phyloP scores from a whole-genome alignment of 192 early-diverging fungal species.

The Coemansia sp. region DNA sequence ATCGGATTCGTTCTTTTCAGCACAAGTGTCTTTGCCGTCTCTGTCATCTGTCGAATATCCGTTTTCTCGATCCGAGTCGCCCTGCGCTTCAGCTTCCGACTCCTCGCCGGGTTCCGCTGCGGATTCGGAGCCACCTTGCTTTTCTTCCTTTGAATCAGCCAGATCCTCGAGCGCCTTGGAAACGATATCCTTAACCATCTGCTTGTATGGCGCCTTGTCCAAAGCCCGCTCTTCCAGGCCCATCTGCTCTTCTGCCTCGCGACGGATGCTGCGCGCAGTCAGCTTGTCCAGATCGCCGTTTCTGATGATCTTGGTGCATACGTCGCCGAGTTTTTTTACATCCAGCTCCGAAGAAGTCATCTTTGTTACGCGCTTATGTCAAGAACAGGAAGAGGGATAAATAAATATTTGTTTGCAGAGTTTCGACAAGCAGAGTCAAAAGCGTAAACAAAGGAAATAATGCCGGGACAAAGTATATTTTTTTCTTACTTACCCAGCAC shows the following conservation, averaged over 20 bases:
- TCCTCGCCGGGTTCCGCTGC: neutral
- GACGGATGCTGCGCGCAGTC: conserved; percentile 34
- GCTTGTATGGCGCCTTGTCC: conserved; percentile 32
- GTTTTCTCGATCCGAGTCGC: neutral
- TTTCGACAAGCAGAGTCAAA: neutral
- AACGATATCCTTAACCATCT: conserved; percentile 10
- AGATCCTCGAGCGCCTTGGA: conserved; percentile 6
- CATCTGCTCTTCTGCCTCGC: conserved; percentile 26
- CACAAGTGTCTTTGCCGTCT: neutral
- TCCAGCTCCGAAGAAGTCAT: conserved; percentile 3
- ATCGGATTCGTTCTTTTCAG: neutral
- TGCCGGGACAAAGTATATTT: neutral
- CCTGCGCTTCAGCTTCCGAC: neutral
- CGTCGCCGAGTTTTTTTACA: conserved; percentile 11
- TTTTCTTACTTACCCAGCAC: neutral
- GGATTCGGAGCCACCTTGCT: neutral
- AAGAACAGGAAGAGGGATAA: neutral
- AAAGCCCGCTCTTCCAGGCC: conserved; percentile 25
- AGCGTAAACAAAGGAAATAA: neutral
- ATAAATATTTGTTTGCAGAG: neutral
- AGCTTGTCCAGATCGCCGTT: conserved; percentile 35
- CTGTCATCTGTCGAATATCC: neutral
- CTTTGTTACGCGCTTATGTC: neutral
- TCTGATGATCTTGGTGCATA: conserved; percentile 27
- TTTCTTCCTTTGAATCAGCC: neutral